Conservation (phyloP, 768 basidiomycete species). For the Auriculariales sp. region DNA sequence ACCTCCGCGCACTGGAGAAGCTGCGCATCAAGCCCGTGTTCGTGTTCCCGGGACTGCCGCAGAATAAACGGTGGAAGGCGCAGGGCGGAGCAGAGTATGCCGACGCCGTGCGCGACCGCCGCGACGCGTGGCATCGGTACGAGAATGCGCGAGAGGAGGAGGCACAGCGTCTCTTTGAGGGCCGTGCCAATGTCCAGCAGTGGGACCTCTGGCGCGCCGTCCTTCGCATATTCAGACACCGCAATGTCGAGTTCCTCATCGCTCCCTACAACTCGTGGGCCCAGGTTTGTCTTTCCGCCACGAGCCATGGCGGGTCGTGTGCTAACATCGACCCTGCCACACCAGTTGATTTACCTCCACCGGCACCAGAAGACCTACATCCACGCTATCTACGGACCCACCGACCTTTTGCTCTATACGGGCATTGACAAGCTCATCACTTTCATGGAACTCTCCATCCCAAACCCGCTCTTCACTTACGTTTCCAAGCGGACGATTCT, state of each 20-base stretch:
- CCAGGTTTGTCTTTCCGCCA: conserved; percentile 68
- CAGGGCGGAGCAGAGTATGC: conserved; percentile 31
- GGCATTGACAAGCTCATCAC: conserved; percentile 82
- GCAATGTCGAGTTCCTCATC: conserved; percentile 90
- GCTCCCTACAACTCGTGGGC: conserved; percentile 94
- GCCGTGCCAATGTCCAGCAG: conserved; percentile 49
- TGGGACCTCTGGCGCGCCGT: conserved; percentile 95
- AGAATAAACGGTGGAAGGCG: conserved; percentile 59
- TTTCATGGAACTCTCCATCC: conserved; percentile 58
- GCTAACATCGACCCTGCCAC: neutral
- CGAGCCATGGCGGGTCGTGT: neutral
- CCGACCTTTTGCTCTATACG: conserved; percentile 82
- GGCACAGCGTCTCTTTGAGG: conserved; percentile 74
- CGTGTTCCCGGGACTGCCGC: conserved; percentile 82
- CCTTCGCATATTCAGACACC: conserved; percentile 80
- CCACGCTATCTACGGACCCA: conserved; percentile 84
- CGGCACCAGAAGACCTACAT: conserved; percentile 88
- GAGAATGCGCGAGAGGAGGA: conserved; percentile 85
- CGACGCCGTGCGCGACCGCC: conserved; percentile 60
- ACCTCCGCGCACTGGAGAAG: conserved; percentile 82
- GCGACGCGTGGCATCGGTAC: conserved; percentile 86
- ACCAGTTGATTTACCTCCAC: conserved; percentile 84
- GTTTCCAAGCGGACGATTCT: conserved; percentile 70
- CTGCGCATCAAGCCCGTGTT: conserved; percentile 96
- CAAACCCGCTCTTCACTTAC: conserved; percentile 64